Percentiles rank a stretch among this genome's conserved stretches.
phyloP scores from a whole-genome alignment of 2,329 filamentous ascomycete genomes.

The Venturia aucupariae region DNA sequence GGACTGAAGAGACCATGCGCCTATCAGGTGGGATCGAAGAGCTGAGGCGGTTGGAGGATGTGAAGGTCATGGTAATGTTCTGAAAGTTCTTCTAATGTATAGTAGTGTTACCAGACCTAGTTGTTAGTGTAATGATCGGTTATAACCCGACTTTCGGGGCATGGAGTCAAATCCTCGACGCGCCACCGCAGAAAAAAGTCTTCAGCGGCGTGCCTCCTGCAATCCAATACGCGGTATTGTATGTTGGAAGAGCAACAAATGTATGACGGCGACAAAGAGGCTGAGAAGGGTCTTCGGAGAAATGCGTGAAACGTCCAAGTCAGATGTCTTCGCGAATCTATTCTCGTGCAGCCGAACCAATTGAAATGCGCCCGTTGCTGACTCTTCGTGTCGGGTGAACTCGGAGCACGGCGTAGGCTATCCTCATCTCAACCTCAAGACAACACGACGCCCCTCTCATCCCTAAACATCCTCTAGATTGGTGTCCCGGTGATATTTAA shows the following conservation, averaged over 20 bases:
- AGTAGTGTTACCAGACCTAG: no score
- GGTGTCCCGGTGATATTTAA: neutral
- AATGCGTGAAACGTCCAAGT: neutral
- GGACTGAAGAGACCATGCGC: slow-evolving; percentile 16
- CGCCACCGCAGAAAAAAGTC: neutral
- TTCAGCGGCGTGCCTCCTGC: neutral
- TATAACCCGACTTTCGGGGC: neutral
- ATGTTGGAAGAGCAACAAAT: neutral
- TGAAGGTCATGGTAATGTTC: neutral
- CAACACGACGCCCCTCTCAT: neutral
- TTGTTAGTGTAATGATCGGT: neutral
- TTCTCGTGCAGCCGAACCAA: neutral
- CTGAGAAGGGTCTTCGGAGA: neutral
- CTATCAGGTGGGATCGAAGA: slow-evolving; percentile 12
- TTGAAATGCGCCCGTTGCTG: neutral
- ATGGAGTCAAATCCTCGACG: neutral
- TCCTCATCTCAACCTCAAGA: neutral
- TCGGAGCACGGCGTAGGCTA: neutral
- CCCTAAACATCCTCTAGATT: neutral
- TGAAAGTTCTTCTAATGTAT: neutral
- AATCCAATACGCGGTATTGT: neutral
- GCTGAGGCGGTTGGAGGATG: slow-evolving; percentile 6
- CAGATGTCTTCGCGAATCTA: neutral
- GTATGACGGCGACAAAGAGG: neutral
- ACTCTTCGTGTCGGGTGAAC: neutral